Conservation (phyloP, 2,329 filamentous ascomycete genomes). For the Bipolaris victoriae region DNA sequence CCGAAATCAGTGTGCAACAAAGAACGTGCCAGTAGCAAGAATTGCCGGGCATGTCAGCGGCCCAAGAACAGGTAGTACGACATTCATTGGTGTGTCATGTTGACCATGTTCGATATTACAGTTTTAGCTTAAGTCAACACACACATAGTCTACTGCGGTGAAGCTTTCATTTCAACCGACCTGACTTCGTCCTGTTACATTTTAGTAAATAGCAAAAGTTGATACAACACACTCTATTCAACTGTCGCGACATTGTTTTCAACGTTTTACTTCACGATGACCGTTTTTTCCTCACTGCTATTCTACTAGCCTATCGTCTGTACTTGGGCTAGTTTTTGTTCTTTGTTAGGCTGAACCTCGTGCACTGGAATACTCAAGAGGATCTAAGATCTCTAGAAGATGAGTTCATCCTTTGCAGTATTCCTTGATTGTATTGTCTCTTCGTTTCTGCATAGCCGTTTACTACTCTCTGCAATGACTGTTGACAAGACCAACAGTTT, state of each 20-base stretch:
- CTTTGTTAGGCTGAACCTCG: no score
- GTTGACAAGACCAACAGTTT: neutral
- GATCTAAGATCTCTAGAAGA: no score
- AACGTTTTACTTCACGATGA: neutral
- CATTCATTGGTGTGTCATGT: neutral
- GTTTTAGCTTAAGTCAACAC: neutral
- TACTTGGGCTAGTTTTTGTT: no score
- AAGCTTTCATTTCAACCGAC: neutral
- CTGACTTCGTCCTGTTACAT: neutral
- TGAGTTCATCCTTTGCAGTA: no score
- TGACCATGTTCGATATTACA: neutral
- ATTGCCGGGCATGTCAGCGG: neutral
- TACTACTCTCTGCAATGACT: no score
- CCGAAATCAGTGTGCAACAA: neutral
- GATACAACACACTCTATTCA: neutral
- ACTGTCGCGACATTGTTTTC: neutral
- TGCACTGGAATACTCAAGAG: no score
- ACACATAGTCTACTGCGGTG: neutral
- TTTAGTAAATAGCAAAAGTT: neutral
- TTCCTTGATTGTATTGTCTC: no score
- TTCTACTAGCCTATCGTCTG: no score
- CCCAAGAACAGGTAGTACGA: neutral
- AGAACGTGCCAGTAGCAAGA: constrained; percentile 3
- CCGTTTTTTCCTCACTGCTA: no score
- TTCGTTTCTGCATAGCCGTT: no score